A percentile compares a stretch with the other conserved stretches of the same genome.
These are phyloP conservation scores for Linnemannia schmuckeri DNA, from an alignment of 192 early-diverging fungal species.

Conservation along the genomic window DNA sequence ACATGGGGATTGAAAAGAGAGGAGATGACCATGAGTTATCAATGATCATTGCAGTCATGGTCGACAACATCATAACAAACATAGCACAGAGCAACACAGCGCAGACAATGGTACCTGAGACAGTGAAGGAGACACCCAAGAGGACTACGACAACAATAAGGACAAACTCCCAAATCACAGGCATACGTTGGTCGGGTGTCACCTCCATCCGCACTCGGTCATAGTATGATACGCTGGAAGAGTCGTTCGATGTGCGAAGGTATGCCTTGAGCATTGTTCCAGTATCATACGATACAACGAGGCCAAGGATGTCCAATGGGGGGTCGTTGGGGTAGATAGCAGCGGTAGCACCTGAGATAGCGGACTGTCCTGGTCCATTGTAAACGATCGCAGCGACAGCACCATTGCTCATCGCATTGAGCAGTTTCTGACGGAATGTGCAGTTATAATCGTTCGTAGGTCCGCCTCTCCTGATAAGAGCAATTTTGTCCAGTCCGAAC, in stretches of 20 bases:
- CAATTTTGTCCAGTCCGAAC: constrained; percentile 36
- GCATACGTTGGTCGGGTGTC: constrained; percentile 13
- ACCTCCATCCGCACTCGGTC: constrained; percentile 22
- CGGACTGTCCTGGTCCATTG: constrained; percentile 16
- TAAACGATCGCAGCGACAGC: constrained; percentile 33
- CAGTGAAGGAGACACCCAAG: constrained; percentile 33
- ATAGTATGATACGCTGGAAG: neutral
- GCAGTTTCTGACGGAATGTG: constrained; percentile 37
- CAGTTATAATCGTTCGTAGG: constrained; percentile 1
- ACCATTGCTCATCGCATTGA: constrained; percentile 13
- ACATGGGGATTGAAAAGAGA: neutral
- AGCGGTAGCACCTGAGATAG: constrained; percentile 32
- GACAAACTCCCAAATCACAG: constrained; percentile 50
- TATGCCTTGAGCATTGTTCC: constrained; percentile 10
- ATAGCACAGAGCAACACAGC: neutral
- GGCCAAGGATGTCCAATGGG: constrained; percentile 8
- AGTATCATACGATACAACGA: constrained; percentile 26
- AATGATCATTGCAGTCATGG: neutral
- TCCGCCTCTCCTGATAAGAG: constrained; percentile 45
- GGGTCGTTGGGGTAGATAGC: neutral
- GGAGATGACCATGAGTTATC: neutral
- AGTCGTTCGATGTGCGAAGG: constrained; percentile 10
- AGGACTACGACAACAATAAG: constrained; percentile 45
- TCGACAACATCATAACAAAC: too few relatives aligned
- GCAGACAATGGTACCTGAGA: constrained; percentile 32